Evolutionary conservation across 2,329 filamentous ascomycete species (phyloP).

Genomic region (Aspergillus arachidicola): DNA sequence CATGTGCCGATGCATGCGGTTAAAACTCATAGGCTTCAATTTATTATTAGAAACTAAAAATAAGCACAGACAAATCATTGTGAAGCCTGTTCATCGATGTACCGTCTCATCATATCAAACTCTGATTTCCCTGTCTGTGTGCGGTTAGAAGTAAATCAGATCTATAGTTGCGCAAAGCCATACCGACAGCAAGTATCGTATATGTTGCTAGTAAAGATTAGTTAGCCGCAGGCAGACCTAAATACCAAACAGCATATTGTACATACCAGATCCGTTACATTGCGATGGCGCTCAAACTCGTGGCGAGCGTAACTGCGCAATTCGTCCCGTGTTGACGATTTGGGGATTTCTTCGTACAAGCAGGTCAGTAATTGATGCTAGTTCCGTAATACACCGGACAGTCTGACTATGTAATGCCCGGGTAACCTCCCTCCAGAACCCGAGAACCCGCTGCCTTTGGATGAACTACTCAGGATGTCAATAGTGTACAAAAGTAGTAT

Average conservation of each 20-base stretch:
- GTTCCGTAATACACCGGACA: background rate
- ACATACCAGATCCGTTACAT: conserved; percentile 46
- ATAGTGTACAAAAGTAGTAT: background rate
- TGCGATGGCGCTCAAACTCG: conserved; percentile 48
- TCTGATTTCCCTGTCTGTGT: conserved; percentile 48
- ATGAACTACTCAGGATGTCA: conserved; percentile 38
- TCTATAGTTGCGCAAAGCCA: background rate
- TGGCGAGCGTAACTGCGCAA: conserved; percentile 45
- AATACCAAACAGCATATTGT: background rate
- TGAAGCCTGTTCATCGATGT: conserved; percentile 48
- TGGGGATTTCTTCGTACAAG: conserved; percentile 37
- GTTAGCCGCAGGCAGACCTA: background rate
- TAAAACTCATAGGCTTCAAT: background rate
- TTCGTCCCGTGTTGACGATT: conserved; percentile 44
- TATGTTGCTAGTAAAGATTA: conserved; percentile 38
- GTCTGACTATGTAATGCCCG: conserved; percentile 42
- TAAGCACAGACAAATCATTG: conserved; percentile 15
- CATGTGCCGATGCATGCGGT: background rate
- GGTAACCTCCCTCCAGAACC: conserved; percentile 47
- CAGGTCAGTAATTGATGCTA: conserved; percentile 3
- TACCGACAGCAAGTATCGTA: conserved; percentile 50
- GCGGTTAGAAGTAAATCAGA: conserved; percentile 6
- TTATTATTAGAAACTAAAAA: background rate
- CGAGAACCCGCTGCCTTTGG: conserved; percentile 45
- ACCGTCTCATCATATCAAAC: conserved; percentile 50